A percentile compares a stretch with the other conserved stretches of the same genome.
Evolutionary conservation across 2,329 filamentous ascomycete species (phyloP).

Genomic region (Thyridium curvatum): DNA sequence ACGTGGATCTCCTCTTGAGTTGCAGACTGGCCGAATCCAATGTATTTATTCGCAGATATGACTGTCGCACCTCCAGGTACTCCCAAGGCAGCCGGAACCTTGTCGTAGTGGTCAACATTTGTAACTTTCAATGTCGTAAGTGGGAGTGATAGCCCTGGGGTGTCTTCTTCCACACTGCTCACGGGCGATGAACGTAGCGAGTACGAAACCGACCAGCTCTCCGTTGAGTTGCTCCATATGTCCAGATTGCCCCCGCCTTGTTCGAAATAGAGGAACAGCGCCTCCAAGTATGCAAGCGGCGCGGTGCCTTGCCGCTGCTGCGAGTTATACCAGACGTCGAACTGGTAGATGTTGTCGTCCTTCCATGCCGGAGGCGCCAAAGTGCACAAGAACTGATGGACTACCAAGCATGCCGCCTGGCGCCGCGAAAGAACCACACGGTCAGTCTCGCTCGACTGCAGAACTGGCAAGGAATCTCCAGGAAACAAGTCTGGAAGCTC

Average conservation of each 20-base stretch:
- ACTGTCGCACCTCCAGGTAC: constrained; percentile 18
- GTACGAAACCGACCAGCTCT: constrained; percentile 13
- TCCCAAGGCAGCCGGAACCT: constrained; percentile 12
- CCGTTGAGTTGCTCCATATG: not conserved
- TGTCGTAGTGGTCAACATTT: constrained; percentile 16
- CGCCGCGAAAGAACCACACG: constrained; percentile 2
- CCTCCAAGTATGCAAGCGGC: constrained; percentile 19
- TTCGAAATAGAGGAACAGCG: constrained; percentile 21
- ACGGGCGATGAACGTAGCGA: constrained; percentile 5
- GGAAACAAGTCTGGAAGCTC: not conserved
- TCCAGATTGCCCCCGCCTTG: constrained; percentile 5
- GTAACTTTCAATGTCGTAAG: constrained; percentile 9
- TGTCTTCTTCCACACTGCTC: not conserved
- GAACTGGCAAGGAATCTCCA: not conserved
- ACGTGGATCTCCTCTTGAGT: constrained; percentile 28
- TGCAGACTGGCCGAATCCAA: constrained; percentile 27
- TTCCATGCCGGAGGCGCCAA: constrained; percentile 11
- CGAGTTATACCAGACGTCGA: constrained; percentile 24
- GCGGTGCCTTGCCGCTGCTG: constrained; percentile 22
- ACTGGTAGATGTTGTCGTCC: constrained; percentile 20
- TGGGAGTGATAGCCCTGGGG: not conserved
- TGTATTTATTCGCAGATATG: constrained; percentile 24
- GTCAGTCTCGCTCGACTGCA: constrained; percentile 3
- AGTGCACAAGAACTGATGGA: constrained; percentile 23
- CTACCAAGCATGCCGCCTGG: constrained; percentile 20